Base-by-base conservation (phyloP, 2,329 filamentous ascomycete species). In the Fusarium bulbicola region DNA sequence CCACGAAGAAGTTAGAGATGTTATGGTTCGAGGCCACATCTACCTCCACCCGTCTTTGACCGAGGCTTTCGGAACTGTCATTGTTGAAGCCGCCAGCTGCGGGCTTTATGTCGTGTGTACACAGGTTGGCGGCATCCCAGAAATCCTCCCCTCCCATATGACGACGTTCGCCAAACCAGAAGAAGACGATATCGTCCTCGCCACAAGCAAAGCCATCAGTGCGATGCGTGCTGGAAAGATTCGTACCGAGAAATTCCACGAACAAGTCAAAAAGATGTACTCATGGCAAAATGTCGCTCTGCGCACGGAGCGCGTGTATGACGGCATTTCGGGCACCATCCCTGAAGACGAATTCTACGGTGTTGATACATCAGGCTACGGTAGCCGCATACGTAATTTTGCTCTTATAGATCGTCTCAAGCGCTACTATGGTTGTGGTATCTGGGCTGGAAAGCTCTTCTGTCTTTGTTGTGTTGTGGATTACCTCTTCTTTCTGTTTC, bases 211-310 rank as follows among this genome's bases (percentile, higher is more conserved):
- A 74, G 96, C 97, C 24, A 98, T 99, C 70, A 92, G 91, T 1
- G 92, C 93, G 36, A 87, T 99, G 63, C 91, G 95, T 49, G 92
- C 92, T 11, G 95, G 95, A 75, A 94, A 92, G 77, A 92, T 99
- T 34, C 91, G 94, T 71, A 97, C 96, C 2, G 95, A 98, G 80
- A 90, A 92, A 46, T 99, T 99, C 79, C 96, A 99, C 80, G 95
- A 97, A 74, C 93, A 98, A 82, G 96, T 99, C 71, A 95, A 95
- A 82, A 93, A 93, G 85, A 98, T 98, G 96, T 99, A 99, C 84
- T 97, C 94, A 4, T 99, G 96, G 96, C 93, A 93, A 34, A 95
- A 99, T 80, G 95, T 99, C 34, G 96, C 96, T 20, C 89, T 93
- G 76, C 92, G 96, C 62, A 98, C 96, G 1, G 96, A 99, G 83